phyloP scores from a whole-genome alignment of 805 yeast species.

The Metschnikowia lunata region DNA sequence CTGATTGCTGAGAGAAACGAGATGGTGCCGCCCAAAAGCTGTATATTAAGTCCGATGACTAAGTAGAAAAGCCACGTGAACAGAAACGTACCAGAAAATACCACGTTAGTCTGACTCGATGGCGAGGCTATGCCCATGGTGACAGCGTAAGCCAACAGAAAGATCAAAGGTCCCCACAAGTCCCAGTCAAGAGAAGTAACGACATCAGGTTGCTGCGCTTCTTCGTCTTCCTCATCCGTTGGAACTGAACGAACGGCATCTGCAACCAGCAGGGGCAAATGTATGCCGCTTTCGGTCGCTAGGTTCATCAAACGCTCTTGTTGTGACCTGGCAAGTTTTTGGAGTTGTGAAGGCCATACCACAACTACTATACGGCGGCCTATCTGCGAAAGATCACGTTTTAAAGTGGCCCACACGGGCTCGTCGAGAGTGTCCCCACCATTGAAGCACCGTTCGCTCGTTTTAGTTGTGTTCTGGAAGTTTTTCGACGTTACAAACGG shows the following conservation, averaged over 20 bases:
- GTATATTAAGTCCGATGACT: conserved; percentile 60
- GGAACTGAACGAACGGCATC: conserved; percentile 26
- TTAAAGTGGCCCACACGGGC: conserved; percentile 55
- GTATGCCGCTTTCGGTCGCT: conserved; percentile 34
- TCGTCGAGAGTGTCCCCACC: conserved; percentile 75
- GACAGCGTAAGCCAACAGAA: conserved; percentile 53
- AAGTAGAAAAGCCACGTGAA: conserved; percentile 61
- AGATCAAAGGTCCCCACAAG: conserved; percentile 69
- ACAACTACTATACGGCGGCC: conserved; percentile 35
- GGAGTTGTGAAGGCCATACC: conserved; percentile 43
- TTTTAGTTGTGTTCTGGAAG: conserved; percentile 13
- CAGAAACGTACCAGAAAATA: conserved; percentile 61
- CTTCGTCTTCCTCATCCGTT: conserved; percentile 9
- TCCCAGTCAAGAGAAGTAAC: conserved; percentile 48
- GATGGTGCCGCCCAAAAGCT: conserved; percentile 56
- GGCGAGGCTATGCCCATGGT: conserved; percentile 47
- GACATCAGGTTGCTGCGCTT: conserved; percentile 4
- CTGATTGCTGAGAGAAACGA: conserved; percentile 66
- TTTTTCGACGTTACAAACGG: conserved; percentile 14
- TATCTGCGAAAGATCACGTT: conserved; percentile 35
- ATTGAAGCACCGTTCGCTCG: conserved; percentile 48
- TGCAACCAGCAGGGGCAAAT: conserved; percentile 32
- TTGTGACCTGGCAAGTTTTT: conserved; percentile 32
- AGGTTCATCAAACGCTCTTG: conserved; percentile 31
- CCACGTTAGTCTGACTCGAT: conserved; percentile 41